Percentiles rank a stretch among this genome's conserved stretches.
These are phyloP conservation scores for Syzygium syzygioides DNA, from an alignment of 441 rosid genomes.

Conservation along the genomic window DNA sequence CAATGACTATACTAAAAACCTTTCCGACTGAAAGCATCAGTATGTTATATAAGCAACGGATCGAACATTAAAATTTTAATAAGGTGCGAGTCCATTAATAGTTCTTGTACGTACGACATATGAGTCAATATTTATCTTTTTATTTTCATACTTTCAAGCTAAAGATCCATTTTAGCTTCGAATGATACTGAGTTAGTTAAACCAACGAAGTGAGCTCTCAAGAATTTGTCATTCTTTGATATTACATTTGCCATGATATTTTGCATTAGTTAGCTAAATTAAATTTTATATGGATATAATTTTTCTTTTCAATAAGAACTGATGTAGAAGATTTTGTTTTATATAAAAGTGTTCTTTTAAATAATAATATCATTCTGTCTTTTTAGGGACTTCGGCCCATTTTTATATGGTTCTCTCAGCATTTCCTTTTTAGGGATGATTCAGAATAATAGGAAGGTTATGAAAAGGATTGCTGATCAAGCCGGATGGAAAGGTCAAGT, in stretches of 20 bases:
- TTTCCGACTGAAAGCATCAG: not conserved
- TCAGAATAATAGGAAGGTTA: not conserved
- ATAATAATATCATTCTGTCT: too few relatives aligned
- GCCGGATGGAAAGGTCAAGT: not conserved
- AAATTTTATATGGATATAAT: too few relatives aligned
- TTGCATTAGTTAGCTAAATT: too few relatives aligned
- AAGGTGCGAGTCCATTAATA: fast-evolving
- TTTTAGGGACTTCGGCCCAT: too few relatives aligned
- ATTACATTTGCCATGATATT: too few relatives aligned
- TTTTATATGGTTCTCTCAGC: not conserved
- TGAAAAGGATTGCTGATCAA: not conserved
- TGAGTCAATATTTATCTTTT: not conserved
- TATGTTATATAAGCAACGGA: not conserved
- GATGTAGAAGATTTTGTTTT: too few relatives aligned
- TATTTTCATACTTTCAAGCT: not conserved
- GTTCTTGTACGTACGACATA: fast-evolving
- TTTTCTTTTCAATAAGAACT: too few relatives aligned
- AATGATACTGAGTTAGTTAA: not conserved
- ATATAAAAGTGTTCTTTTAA: too few relatives aligned
- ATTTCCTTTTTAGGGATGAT: not conserved
- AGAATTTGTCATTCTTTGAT: not conserved
- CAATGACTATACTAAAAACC: not conserved
- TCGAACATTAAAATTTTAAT: not conserved
- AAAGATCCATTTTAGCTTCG: not conserved
- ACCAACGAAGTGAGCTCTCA: fast-evolving